Evolutionary conservation across 495 filamentous ascomycete species (phyloP).

Genomic region (Neurospora sp.): DNA sequence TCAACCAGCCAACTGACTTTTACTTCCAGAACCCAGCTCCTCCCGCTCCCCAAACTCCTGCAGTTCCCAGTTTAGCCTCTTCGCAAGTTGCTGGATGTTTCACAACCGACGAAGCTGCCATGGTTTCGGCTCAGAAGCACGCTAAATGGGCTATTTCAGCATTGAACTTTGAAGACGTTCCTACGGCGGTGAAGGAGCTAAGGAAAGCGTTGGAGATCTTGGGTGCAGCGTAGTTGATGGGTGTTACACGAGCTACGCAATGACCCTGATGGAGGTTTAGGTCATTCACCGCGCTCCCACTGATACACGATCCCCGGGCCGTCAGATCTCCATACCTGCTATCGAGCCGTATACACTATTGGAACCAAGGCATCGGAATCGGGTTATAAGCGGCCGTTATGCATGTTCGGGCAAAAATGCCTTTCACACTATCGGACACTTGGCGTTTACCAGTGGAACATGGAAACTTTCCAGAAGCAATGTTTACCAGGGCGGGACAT

Average conservation of each 20-base stretch:
- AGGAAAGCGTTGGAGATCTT: slow-evolving; percentile 60
- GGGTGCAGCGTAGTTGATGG: slow-evolving; percentile 37
- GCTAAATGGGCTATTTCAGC: slow-evolving; percentile 96
- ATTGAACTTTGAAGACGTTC: slow-evolving; percentile 89
- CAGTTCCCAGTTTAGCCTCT: not conserved
- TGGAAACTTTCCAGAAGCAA: not conserved
- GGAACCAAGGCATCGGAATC: not conserved
- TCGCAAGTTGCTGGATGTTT: slow-evolving; percentile 8
- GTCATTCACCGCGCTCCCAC: not conserved
- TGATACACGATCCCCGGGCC: not conserved
- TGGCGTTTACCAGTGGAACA: not conserved
- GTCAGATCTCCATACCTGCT: not conserved
- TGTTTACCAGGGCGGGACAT: not conserved
- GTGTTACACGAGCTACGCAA: not conserved
- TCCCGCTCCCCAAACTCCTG: slow-evolving; percentile 6
- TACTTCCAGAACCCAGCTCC: slow-evolving; percentile 14
- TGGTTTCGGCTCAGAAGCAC: slow-evolving; percentile 81
- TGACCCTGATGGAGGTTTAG: not conserved
- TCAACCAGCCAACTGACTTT: slow-evolving; percentile 13
- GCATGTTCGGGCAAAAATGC: not conserved
- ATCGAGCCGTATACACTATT: not conserved
- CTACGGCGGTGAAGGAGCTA: slow-evolving; percentile 82
- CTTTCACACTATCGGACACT: not conserved
- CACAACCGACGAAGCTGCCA: slow-evolving; percentile 59
- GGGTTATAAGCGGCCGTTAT: not conserved